These are phyloP conservation scores for Vigna angularis DNA, from an alignment of 306 rosid genomes.

Conservation along the genomic window DNA sequence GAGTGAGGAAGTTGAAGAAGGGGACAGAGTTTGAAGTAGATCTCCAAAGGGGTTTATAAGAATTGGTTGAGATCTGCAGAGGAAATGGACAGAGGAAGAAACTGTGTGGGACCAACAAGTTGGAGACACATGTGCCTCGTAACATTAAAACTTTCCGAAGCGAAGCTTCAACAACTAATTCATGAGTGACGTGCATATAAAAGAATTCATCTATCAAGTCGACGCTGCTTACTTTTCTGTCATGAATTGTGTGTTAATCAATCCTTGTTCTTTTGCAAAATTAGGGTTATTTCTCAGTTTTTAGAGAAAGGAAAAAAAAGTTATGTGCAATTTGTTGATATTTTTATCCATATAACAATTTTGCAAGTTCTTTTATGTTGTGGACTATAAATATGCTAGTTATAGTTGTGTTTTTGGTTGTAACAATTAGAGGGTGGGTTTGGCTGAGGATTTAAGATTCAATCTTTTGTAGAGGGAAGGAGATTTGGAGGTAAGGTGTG, in stretches of 20 bases:
- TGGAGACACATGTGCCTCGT: conserved; percentile 39
- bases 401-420: no score
- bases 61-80: conserved; percentile 41
- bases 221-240: not conserved
- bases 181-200: not conserved
- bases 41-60: conserved; percentile 39
- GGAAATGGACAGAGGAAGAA: conserved; percentile 24
- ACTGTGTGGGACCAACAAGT: conserved; percentile 38
- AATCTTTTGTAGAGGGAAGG: no score
- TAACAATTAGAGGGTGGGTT: no score
- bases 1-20: not conserved
- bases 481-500: no score
- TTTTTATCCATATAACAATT: not conserved
- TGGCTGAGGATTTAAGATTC: no score
- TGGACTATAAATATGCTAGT: no score
- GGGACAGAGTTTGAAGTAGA: conserved; percentile 27
- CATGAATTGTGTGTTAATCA: not conserved
- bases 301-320: not conserved
- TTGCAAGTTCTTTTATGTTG: not conserved
- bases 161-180: not conserved
- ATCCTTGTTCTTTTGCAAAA: not conserved
- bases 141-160: conserved; percentile 5
- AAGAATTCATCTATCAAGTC: not conserved
- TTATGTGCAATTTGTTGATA: not conserved
- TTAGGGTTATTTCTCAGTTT: not conserved